Base-by-base conservation (phyloP, 768 basidiomycete genomes). In the Suillus americanus region DNA sequence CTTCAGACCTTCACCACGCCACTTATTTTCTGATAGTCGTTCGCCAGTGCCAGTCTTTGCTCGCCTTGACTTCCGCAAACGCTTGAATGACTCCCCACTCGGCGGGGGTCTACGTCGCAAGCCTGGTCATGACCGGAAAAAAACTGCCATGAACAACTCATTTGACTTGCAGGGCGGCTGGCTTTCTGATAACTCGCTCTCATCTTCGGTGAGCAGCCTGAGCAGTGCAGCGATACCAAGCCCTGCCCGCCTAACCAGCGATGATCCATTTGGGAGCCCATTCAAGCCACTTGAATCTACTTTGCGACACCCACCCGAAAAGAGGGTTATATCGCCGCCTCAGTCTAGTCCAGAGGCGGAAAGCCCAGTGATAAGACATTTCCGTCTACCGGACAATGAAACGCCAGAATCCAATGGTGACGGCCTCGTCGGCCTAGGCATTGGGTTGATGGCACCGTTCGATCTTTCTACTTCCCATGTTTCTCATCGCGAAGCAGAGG, bases 401-500 rank as follows among this genome's bases (percentile, higher is more conserved):
- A 67, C 70, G 9, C 68, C 71, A 30, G 76, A 73, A 54, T 72
- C 81, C 16, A 70, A 79, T 23, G 76, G 75, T 5, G 73, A 70
- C 33, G 18, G 57, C 3, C 70, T 76, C 50, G 75, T 79, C 37
- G 82, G 83, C 23, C 77, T 77, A 40, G 76, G 76, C 45, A 76
- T 77, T 66, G 76, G 77, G 9, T 76, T 88, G 46, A 77, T 88
- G 68, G 85, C 83, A 61, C 83, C 87, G 14, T 88, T 88, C 67
- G 76, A 76, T 37, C 75, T 85, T 56, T 78, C 83, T 41, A 77
- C 79, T 37, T 53, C 38, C 2, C 66, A 68, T 33, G 60, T 51
- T 41, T 66, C 67, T 43, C 28, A 25, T 57, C 38, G 64, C n/a
- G 62, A 30, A 57, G 59, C 65, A 18, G 51, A 70, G 55, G 75